A percentile compares a stretch with the other conserved stretches of the same genome.
Evolutionary conservation across 305 asterid genomes (phyloP).

Genomic region (Fraxinus platypoda): DNA sequence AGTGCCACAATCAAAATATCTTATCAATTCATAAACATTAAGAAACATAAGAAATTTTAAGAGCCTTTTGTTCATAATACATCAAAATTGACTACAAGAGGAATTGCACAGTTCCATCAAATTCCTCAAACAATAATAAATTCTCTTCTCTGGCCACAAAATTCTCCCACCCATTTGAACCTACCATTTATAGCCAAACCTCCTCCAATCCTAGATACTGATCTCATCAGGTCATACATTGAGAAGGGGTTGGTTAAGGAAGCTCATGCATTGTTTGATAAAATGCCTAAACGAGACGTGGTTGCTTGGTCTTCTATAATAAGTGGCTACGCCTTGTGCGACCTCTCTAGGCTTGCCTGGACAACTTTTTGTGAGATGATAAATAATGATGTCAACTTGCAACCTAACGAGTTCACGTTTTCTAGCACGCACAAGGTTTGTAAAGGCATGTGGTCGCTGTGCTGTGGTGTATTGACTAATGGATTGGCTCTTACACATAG

Average conservation of each 20-base stretch:
- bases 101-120: no score
- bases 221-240: no score
- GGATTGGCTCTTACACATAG: slow-evolving; percentile 58
- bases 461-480: slow-evolving; percentile 58
- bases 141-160: no score
- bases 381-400: slow-evolving; percentile 35
- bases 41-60: no score
- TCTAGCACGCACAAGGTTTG: slow-evolving; percentile 77
- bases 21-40: no score
- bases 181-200: no score
- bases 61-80: no score
- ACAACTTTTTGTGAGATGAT: slow-evolving; percentile 52
- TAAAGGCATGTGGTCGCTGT: slow-evolving; percentile 48
- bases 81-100: no score
- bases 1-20: no score
- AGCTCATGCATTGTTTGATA: slow-evolving; percentile 75
- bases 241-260: slow-evolving; percentile 49
- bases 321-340: slow-evolving; percentile 60
- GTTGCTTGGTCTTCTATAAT: slow-evolving; percentile 87
- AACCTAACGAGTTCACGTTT: slow-evolving; percentile 75
- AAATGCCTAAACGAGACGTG: slow-evolving; percentile 79
- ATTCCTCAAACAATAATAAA: no score
- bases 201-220: no score
- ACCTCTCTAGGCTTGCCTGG: slow-evolving; percentile 49
- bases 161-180: no score